A percentile compares a stretch with the other conserved stretches of the same genome.
Conservation (phyloP, 129 eudicot species). For the Kitagawia praeruptora region DNA sequence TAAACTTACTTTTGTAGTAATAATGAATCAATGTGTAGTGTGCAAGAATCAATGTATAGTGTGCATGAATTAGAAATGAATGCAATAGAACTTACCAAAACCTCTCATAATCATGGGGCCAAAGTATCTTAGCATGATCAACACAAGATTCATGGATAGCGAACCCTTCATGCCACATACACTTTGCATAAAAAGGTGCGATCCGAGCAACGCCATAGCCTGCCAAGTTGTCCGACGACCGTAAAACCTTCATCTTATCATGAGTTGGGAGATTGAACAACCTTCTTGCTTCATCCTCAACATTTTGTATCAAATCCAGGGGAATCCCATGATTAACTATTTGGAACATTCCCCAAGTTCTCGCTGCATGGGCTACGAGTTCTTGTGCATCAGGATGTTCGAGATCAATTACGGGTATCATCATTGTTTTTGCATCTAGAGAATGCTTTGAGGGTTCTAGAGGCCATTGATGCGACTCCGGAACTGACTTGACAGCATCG, state of each 20-base stretch:
- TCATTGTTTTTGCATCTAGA: neutral
- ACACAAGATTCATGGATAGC: conserved; percentile 45
- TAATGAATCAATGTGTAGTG: neutral
- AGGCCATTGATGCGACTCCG: conserved; percentile 52
- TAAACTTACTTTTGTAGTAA: neutral
- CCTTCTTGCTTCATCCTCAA: conserved; percentile 38
- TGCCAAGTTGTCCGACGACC: conserved; percentile 34
- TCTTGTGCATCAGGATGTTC: conserved; percentile 26
- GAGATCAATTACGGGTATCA: conserved; percentile 47
- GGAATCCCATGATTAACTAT: conserved; percentile 55
- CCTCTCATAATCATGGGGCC: conserved; percentile 54
- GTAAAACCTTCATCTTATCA: conserved; percentile 45
- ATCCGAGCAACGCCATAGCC: conserved; percentile 71
- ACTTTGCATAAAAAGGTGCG: conserved; percentile 40
- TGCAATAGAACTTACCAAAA: conserved; percentile 65
- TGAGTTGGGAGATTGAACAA: conserved; percentile 39
- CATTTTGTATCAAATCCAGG: conserved; percentile 23
- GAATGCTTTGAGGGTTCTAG: conserved; percentile 5
- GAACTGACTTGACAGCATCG: conserved; percentile 33
- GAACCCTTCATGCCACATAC: conserved; percentile 86
- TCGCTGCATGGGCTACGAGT: conserved; percentile 38
- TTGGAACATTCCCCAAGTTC: conserved; percentile 68
- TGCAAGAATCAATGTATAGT: neutral
- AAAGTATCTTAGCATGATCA: conserved; percentile 57
- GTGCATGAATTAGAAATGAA: conserved; percentile 8